Evolutionary conservation across 148 eudicot species (phyloP).

Genomic region (Gaultheria prostrata): DNA sequence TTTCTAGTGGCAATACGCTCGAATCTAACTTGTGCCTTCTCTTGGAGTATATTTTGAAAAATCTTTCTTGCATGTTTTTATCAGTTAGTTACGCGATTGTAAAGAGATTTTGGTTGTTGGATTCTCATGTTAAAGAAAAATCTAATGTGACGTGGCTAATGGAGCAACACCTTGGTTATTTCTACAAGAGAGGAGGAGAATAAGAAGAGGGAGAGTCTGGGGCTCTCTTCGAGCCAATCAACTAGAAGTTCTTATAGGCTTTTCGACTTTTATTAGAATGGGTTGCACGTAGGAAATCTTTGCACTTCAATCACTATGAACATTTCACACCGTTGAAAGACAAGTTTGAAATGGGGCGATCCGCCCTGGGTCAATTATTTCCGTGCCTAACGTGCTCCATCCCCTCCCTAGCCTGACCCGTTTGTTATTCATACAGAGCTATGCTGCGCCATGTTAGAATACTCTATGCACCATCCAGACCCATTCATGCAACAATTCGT

Average conservation of each 20-base stretch:
- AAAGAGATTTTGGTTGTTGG: no score
- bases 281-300: background rate
- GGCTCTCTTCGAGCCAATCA: background rate
- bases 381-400: background rate
- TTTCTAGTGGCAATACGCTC: background rate
- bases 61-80: background rate
- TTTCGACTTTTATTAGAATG: background rate
- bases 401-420: background rate
- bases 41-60: background rate
- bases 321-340: background rate
- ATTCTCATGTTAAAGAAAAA: background rate
- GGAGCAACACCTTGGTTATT: constrained; percentile 1
- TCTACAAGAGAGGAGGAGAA: background rate
- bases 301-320: background rate
- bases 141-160: background rate
- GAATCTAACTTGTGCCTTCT: background rate
- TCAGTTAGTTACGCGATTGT: background rate
- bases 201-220: background rate
- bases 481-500: background rate
- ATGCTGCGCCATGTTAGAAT: background rate
- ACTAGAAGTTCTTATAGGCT: background rate
- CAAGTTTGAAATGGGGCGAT: background rate
- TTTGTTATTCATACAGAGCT: background rate
- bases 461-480: background rate
- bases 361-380: background rate